Percentiles rank a stretch among this genome's conserved stretches.
phyloP scores from a whole-genome alignment of 1,284 basidiomycete genomes.

The Tremellales sp. region DNA sequence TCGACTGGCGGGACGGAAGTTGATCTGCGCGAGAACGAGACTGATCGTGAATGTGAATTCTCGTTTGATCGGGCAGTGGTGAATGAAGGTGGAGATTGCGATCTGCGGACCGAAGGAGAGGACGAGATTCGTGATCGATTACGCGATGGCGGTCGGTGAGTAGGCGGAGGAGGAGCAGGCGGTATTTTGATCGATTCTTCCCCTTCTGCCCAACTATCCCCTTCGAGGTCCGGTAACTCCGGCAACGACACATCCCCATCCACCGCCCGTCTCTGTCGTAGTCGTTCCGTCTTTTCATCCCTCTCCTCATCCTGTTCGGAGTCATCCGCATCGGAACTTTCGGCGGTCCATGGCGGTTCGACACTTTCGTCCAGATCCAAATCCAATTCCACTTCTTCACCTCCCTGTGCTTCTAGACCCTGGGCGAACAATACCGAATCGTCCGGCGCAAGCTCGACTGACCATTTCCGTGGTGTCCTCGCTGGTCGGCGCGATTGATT shows the following conservation, averaged over 20 bases:
- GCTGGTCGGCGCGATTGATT: not conserved
- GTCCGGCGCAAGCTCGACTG: slow-evolving; percentile 28
- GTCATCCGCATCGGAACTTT: slow-evolving; percentile 11
- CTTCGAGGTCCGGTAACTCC: slow-evolving; percentile 25
- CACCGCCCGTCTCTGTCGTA: not conserved
- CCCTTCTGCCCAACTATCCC: slow-evolving; percentile 10
- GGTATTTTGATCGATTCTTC: too few relatives aligned
- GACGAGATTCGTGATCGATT: too few relatives aligned
- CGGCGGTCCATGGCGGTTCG: slow-evolving; percentile 10
- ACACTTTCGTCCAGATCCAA: slow-evolving; percentile 30
- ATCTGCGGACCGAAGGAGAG: too few relatives aligned
- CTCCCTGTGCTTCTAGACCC: slow-evolving; percentile 20
- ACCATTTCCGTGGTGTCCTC: slow-evolving; percentile 17
- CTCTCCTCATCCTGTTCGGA: slow-evolving; percentile 1
- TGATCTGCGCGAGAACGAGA: too few relatives aligned
- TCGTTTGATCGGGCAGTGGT: too few relatives aligned
- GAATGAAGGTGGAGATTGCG: too few relatives aligned
- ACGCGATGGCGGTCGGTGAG: too few relatives aligned
- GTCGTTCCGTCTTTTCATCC: not conserved
- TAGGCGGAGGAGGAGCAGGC: too few relatives aligned
- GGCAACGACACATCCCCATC: slow-evolving; percentile 16
- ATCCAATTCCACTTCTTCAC: slow-evolving; percentile 31
- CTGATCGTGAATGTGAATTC: too few relatives aligned
- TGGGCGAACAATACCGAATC: slow-evolving; percentile 27
- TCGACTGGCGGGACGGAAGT: too few relatives aligned